Evolutionary conservation across 257 asterid species (phyloP), one percentile per base, ranked within the genome.

Genomic region (Ilex aquifolium): DNA sequence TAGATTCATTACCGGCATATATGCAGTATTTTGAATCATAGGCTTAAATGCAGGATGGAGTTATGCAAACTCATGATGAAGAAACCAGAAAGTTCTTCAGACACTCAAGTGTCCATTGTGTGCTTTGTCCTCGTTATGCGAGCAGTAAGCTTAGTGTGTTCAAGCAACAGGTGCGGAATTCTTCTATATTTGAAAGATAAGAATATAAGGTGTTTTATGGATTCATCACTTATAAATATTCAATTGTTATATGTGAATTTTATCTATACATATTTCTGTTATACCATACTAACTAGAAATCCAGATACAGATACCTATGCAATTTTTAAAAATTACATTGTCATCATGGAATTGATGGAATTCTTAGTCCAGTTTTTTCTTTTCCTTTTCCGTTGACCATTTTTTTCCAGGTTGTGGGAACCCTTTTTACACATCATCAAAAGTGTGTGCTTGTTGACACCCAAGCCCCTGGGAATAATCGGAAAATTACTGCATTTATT

Each of bases 61-160:
- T 83, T 54, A 83, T 83, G 90, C 74, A 80, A 44, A 83, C 90
- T 44, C 86, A 83, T 39, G 90, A 83, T 39, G 90, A 83, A 69
- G 86, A 80, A 68, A 83, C 90, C 6, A 56, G 63, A 13, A 76
- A 63, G 65, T 83, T 78, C 51, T 83, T 83, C 57, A 80, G 70
- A 76, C 84, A 78, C 68, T 83, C 90, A 9, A 80, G 87, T 3
- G 90, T 83, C 10, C 70, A 70, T 2, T 80, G 85, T 40, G 81
- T 83, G 65, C 72, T 83, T 10, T 69, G 81, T 63, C 84, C 86
- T 50, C 86, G 86, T 13, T 74, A 74, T 13, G 85, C 74, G 1
- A 78, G 86, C 63, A 74, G 61, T 13, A 80, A 78, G 65, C 86
- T 76, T 44, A 80, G 86, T 77, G 60, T 78, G 52, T 66, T 80